phyloP scores from a whole-genome alignment of 192 early-diverging fungal species.

The Irineochytrium annulatum region DNA sequence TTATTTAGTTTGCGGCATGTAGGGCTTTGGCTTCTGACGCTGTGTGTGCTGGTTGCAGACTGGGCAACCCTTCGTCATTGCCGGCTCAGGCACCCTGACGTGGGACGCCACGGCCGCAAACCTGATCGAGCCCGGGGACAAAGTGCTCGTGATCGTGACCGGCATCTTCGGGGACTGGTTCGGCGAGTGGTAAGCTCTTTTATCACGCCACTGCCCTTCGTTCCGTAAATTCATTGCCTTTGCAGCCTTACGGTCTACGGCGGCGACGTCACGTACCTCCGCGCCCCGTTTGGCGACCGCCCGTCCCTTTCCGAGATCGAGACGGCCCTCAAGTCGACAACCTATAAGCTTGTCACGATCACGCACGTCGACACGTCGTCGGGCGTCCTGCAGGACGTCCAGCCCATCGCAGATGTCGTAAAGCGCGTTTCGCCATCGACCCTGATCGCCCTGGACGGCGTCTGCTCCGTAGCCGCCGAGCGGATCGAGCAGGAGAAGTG shows the following conservation, averaged over 20 bases:
- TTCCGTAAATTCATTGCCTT: conserved; percentile 1
- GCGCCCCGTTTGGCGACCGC: conserved; percentile 62
- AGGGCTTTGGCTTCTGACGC: neutral
- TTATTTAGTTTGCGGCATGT: neutral
- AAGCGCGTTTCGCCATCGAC: conserved; percentile 75
- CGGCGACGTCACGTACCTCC: conserved; percentile 75
- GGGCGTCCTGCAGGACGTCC: conserved; percentile 82
- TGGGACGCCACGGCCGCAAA: conserved; percentile 97
- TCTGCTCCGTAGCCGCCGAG: conserved; percentile 93
- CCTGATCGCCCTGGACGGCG: conserved; percentile 89
- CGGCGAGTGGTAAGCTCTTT: conserved; percentile 71
- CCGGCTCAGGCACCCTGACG: conserved; percentile 94
- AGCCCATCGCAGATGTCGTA: conserved; percentile 70
- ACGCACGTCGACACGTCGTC: conserved; percentile 97
- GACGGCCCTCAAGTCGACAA: conserved; percentile 48
- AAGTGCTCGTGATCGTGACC: conserved; percentile 82
- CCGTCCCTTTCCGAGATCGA: conserved; percentile 66
- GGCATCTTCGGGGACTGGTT: conserved; percentile 97
- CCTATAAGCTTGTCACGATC: conserved; percentile 85
- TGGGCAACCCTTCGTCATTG: conserved; percentile 90
- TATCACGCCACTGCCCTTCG: neutral
- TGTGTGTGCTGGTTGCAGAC: conserved; percentile 7
- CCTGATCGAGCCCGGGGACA: conserved; percentile 82
- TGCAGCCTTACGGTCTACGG: conserved; percentile 79
- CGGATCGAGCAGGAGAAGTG: conserved; percentile 88